Evolutionary conservation across 2,329 filamentous ascomycete genomes (phyloP).

Genomic region (Diaporthe caulivora): DNA sequence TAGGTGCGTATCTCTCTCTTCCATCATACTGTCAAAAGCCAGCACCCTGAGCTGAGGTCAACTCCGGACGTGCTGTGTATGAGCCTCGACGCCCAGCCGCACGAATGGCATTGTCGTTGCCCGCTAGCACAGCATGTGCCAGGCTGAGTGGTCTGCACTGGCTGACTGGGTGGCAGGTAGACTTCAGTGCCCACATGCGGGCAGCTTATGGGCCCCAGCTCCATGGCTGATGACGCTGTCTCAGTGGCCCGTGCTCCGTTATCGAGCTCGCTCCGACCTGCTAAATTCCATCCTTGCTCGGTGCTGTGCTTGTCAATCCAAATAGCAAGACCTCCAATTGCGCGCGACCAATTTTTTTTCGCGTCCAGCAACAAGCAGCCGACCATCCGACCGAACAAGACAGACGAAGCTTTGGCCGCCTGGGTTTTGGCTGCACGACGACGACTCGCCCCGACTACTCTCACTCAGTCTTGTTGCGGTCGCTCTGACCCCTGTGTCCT

Average conservation of each 20-base stretch:
- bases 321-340: conserved; percentile 31
- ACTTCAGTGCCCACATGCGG: conserved; percentile 17
- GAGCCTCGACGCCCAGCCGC: neutral
- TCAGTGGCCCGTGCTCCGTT: conserved; percentile 22
- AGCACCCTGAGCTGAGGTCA: too few species aligned
- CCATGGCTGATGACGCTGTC: conserved; percentile 25
- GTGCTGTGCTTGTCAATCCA: conserved; percentile 29
- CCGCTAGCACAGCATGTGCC: neutral
- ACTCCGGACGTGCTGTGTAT: too few species aligned
- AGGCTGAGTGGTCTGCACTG: too few species aligned
- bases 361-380: conserved; percentile 23
- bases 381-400: conserved; percentile 13
- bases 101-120: neutral
- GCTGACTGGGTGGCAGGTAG: too few species aligned
- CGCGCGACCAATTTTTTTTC: conserved; percentile 40
- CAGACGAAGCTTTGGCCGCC: conserved; percentile 25
- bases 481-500: conserved; percentile 2
- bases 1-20: neutral
- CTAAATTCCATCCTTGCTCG: conserved; percentile 32
- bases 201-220: conserved; percentile 8
- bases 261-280: conserved; percentile 21
- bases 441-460: conserved; percentile 14
- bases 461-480: conserved; percentile 12
- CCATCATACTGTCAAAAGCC: neutral
- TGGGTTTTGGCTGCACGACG: conserved; percentile 10